Conservation (phyloP, 2,329 filamentous ascomycete species). For the Microdochium trichocladiopsis region DNA sequence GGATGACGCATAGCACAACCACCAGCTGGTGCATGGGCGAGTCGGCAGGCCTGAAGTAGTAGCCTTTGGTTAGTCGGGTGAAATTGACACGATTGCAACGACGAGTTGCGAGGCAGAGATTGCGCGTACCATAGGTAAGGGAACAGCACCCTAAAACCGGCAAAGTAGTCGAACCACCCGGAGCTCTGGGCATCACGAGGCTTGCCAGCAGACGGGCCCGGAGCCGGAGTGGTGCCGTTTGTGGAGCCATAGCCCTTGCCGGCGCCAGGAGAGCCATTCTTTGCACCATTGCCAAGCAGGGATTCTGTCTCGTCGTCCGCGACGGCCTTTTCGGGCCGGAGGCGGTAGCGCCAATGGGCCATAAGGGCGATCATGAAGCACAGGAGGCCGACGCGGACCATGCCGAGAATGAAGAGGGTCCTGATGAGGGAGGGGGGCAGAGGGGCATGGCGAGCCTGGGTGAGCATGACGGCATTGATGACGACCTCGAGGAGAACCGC, state of each 20-base stretch:
- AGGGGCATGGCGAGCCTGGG: conserved; percentile 16
- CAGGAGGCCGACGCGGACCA: conserved; percentile 18
- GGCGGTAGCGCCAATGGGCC: conserved; percentile 17
- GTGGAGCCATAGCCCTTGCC: conserved; percentile 11
- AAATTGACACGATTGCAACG: no score
- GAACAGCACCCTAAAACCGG: conserved; percentile 35
- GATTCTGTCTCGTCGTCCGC: conserved; percentile 24
- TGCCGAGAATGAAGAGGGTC: conserved; percentile 15
- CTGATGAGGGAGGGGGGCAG: conserved; percentile 17
- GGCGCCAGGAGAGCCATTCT: background rate
- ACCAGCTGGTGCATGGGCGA: conserved; percentile 30
- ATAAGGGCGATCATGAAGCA: conserved; percentile 21
- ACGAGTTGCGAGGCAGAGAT: no score
- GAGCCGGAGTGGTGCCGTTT: conserved; percentile 5
- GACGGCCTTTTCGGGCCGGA: conserved; percentile 16
- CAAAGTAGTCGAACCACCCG: conserved; percentile 38
- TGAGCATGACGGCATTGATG: conserved; percentile 21
- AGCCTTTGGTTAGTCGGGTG: no score
- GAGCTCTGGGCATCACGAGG: conserved; percentile 21
- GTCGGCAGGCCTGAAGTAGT: conserved; percentile 30
- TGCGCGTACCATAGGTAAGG: conserved; percentile 36
- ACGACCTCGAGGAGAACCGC: conserved; percentile 22
- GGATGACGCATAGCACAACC: conserved; percentile 30
- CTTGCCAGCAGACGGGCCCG: conserved; percentile 6
- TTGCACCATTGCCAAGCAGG: conserved; percentile 24